Conservation (phyloP, 306 rosid genomes). For the Alnus glutinosa region DNA sequence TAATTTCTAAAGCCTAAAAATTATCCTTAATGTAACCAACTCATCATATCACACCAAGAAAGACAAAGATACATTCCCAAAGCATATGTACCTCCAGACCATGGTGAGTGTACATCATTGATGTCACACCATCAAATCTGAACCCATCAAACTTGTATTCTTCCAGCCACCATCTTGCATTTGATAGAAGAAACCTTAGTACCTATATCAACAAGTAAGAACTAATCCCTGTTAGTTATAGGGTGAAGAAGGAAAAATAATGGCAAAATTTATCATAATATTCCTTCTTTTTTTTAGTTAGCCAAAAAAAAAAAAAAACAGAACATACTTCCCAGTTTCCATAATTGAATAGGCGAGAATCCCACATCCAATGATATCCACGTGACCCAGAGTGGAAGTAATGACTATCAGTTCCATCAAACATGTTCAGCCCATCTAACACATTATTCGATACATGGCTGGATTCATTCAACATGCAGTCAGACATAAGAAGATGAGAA, state of each 20-base stretch:
- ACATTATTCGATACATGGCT: slow-evolving; percentile 93
- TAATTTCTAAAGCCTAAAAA: background rate
- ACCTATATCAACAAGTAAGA: slow-evolving; percentile 52
- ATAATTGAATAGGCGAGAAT: slow-evolving; percentile 98
- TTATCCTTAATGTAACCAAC: slow-evolving; percentile 5
- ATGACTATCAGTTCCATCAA: slow-evolving; percentile 94
- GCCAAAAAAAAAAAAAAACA: slow-evolving; percentile 5
- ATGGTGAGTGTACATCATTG: slow-evolving; percentile 99
- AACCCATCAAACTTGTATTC: slow-evolving; percentile 97
- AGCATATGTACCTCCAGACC: slow-evolving; percentile 68
- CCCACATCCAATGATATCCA: slow-evolving; percentile 99
- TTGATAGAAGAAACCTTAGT: slow-evolving; percentile 84
- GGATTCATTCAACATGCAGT: slow-evolving; percentile 36
- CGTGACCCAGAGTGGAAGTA: slow-evolving; percentile 96
- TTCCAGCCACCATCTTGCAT: slow-evolving; percentile 99
- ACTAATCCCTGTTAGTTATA: slow-evolving; percentile 14
- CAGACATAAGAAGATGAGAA: slow-evolving; percentile 30
- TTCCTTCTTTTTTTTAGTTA: slow-evolving; percentile 1
- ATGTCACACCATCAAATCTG: slow-evolving; percentile 97
- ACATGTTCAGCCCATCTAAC: slow-evolving; percentile 95
- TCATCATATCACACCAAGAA: slow-evolving; percentile 10
- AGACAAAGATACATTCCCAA: slow-evolving; percentile 11
- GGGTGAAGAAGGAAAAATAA: slow-evolving; percentile 21
- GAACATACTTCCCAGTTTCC: slow-evolving; percentile 98
- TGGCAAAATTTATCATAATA: slow-evolving; percentile 15